Evolutionary conservation across 2,329 filamentous ascomycete species (phyloP).

Genomic region (Conoideocrella luteorostrata): DNA sequence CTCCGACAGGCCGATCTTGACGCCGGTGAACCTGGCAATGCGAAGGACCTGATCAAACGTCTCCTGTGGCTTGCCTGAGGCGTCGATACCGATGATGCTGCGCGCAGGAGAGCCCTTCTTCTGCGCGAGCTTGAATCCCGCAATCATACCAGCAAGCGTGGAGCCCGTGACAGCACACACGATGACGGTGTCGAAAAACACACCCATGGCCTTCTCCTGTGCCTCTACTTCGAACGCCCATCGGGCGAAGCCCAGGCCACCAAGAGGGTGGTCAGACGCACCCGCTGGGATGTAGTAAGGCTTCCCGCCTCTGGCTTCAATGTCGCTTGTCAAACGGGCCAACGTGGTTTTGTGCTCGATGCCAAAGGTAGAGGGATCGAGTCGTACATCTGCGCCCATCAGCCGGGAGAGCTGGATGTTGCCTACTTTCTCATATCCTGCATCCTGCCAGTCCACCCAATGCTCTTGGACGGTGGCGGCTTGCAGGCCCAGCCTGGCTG

Average conservation of each 20-base stretch:
- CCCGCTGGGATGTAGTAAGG: constrained; percentile 69
- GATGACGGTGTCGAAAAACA: constrained; percentile 62
- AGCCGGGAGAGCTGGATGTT: constrained; percentile 66
- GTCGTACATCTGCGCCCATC: constrained; percentile 58
- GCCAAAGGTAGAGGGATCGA: constrained; percentile 56
- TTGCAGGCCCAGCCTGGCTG: constrained; percentile 50
- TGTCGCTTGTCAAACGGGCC: constrained; percentile 45
- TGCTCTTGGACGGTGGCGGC: constrained; percentile 53
- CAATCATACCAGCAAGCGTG: constrained; percentile 66
- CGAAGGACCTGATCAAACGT: constrained; percentile 60
- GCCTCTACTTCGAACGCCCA: constrained; percentile 63
- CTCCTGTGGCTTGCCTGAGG: constrained; percentile 36
- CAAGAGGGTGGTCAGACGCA: constrained; percentile 63
- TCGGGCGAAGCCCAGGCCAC: constrained; percentile 62
- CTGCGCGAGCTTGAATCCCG: constrained; percentile 62
- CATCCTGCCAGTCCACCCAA: constrained; percentile 59
- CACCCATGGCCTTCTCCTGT: constrained; percentile 54
- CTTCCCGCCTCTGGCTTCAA: constrained; percentile 45
- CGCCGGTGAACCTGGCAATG: constrained; percentile 58
- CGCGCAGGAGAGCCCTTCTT: constrained; percentile 36
- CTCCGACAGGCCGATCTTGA: constrained; percentile 53
- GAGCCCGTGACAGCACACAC: constrained; percentile 67
- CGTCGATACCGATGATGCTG: constrained; percentile 60
- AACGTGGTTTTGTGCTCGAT: constrained; percentile 63
- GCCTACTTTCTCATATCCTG: constrained; percentile 56